Conservation (phyloP, 2,329 filamentous ascomycete genomes). For the Blumeria hordei region DNA sequence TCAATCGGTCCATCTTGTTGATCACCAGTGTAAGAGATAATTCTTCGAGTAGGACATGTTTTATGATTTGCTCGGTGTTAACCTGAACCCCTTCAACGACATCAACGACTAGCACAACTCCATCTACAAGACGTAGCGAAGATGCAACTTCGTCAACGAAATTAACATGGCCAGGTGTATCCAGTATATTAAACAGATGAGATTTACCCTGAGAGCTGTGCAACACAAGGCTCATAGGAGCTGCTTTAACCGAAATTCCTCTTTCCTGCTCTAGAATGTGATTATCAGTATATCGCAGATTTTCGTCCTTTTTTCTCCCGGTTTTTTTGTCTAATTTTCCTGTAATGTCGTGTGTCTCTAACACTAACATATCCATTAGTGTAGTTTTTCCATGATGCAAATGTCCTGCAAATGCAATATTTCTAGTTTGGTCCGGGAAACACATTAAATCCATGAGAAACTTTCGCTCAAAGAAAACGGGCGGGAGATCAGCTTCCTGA, state of each 20-base stretch:
- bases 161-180: constrained; percentile 94
- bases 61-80: constrained; percentile 93
- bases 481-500: constrained; percentile 73
- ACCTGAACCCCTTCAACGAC: constrained; percentile 98
- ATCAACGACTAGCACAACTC: constrained; percentile 80
- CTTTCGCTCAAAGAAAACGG: constrained; percentile 63
- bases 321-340: constrained; percentile 57
- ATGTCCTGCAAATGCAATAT: constrained; percentile 78
- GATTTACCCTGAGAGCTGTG: constrained; percentile 81
- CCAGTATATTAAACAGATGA: constrained; percentile 79
- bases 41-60: constrained; percentile 75
- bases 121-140: constrained; percentile 67
- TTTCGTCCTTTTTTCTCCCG: constrained; percentile 64
- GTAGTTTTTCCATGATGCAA: constrained; percentile 95
- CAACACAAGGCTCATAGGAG: constrained; percentile 82
- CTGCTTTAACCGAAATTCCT: constrained; percentile 74
- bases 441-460: constrained; percentile 96
- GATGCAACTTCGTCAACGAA: constrained; percentile 94
- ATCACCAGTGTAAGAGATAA: constrained; percentile 73
- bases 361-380: constrained; percentile 92
- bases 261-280: constrained; percentile 74
- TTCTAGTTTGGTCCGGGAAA: constrained; percentile 82
- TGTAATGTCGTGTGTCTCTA: constrained; percentile 77
- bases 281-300: constrained; percentile 83
- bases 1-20: constrained; percentile 93